Conservation (phyloP, 148 eudicot species). For the Rhododendron simsii region DNA sequence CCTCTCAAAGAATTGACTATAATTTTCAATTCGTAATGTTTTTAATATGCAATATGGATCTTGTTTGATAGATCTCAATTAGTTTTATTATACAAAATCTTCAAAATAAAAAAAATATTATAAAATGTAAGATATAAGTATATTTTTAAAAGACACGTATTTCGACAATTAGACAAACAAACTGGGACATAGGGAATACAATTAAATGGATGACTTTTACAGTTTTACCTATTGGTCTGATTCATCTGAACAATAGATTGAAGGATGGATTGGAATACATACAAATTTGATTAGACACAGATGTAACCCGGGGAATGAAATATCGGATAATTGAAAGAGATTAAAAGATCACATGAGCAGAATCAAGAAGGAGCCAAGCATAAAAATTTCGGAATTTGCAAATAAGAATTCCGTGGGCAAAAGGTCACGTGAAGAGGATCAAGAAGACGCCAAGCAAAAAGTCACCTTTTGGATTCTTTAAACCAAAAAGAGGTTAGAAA, state of each 20-base stretch:
- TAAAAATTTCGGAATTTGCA: neutral
- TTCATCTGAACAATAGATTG: neutral
- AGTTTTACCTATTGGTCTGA: neutral
- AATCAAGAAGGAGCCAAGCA: neutral
- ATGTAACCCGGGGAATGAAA: neutral
- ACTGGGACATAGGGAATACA: too few relatives aligned
- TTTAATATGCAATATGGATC: too few relatives aligned
- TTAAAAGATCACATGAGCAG: too few relatives aligned
- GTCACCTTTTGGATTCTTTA: neutral
- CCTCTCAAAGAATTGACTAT: too few relatives aligned
- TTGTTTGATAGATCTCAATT: too few relatives aligned
- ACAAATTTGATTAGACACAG: neutral
- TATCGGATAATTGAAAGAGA: neutral
- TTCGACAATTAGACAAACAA: too few relatives aligned
- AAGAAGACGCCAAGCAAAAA: neutral
- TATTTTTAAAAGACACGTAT: too few relatives aligned
- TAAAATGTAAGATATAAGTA: too few relatives aligned
- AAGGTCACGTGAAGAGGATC: conserved; percentile 10
- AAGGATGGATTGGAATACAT: neutral
- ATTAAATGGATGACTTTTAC: neutral
- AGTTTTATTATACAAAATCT: too few relatives aligned
- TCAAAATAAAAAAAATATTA: too few relatives aligned
- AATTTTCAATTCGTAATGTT: too few relatives aligned
- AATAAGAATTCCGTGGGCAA: neutral
- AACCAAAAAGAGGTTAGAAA: neutral